Percentiles rank a stretch among this genome's conserved stretches.
phyloP scores from a whole-genome alignment of 2,329 filamentous ascomycete genomes.

The Alternaria sp. region DNA sequence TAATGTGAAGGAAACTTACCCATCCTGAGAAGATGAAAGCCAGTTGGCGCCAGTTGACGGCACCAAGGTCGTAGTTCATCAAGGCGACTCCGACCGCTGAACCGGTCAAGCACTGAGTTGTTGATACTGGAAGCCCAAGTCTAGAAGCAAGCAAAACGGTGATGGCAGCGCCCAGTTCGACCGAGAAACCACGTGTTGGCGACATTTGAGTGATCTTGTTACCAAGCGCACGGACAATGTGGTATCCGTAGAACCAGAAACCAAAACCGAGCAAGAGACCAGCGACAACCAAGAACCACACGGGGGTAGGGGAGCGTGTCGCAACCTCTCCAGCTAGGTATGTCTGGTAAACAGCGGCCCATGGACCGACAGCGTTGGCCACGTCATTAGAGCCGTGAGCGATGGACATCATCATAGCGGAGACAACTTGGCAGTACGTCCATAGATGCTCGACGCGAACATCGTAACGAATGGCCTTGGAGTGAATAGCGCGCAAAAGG shows the following conservation, averaged over 20 bases:
- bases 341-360: slow-evolving; percentile 68
- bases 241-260: slow-evolving; percentile 69
- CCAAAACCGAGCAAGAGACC: slow-evolving; percentile 63
- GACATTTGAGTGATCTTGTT: slow-evolving; percentile 69
- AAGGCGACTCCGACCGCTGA: slow-evolving; percentile 35
- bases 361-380: slow-evolving; percentile 63
- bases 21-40: slow-evolving; percentile 48
- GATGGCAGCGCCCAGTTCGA: slow-evolving; percentile 58
- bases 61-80: slow-evolving; percentile 45
- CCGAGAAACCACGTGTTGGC: slow-evolving; percentile 60
- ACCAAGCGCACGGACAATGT: slow-evolving; percentile 69
- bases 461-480: slow-evolving; percentile 56
- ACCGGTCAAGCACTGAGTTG: slow-evolving; percentile 63
- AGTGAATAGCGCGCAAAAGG: slow-evolving; percentile 51
- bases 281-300: slow-evolving; percentile 67
- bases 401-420: slow-evolving; percentile 76
- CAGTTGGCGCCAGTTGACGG: slow-evolving; percentile 55
- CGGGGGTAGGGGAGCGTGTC: slow-evolving; percentile 60
- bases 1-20: neutral
- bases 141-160: slow-evolving; percentile 71
- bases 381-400: slow-evolving; percentile 75
- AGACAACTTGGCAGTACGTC: slow-evolving; percentile 53
- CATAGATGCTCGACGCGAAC: slow-evolving; percentile 59
- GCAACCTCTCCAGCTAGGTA: slow-evolving; percentile 61
- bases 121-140: slow-evolving; percentile 69